These are phyloP conservation scores for Rhamnella rubrinervis DNA, from an alignment of 331 rosid species.

Conservation along the genomic window DNA sequence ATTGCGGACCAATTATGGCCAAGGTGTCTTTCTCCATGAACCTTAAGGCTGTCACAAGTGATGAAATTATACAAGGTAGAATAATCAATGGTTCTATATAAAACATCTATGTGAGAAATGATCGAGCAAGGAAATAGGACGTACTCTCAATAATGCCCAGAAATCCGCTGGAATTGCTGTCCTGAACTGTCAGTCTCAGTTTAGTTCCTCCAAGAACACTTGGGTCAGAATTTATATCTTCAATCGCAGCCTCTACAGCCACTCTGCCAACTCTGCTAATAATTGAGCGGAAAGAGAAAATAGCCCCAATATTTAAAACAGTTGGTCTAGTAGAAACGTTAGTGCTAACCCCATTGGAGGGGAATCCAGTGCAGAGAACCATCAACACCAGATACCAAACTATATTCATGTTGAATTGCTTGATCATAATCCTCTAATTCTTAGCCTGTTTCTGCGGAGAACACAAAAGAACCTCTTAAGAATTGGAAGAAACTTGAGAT, in stretches of 20 bases:
- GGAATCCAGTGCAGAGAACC: conserved; percentile 36
- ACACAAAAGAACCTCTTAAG: conserved; percentile 23
- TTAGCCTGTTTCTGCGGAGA: conserved; percentile 35
- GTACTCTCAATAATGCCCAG: conserved; percentile 84
- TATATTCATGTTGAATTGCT: conserved; percentile 37
- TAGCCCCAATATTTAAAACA: conserved; percentile 54
- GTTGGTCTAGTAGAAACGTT: conserved; percentile 46
- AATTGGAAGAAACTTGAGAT: neutral
- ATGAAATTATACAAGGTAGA: conserved; percentile 18
- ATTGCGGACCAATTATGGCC: conserved; percentile 95
- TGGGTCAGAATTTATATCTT: conserved; percentile 73
- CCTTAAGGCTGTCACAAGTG: conserved; percentile 58
- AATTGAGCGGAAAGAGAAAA: conserved; percentile 47
- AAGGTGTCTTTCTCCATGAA: conserved; percentile 69
- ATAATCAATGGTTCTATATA: neutral
- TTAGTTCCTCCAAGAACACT: conserved; percentile 53
- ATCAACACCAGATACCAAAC: conserved; percentile 44
- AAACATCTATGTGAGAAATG: neutral
- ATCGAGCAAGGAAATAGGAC: conserved; percentile 15
- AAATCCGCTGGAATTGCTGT: conserved; percentile 66
- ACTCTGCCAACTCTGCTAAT: conserved; percentile 49
- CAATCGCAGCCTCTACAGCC: conserved; percentile 58
- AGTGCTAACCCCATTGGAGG: conserved; percentile 35
- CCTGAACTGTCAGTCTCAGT: conserved; percentile 44
- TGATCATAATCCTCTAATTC: conserved; percentile 15